Conservation (phyloP, 2,329 filamentous ascomycete genomes). For the Fonsecaea pugnacius region DNA sequence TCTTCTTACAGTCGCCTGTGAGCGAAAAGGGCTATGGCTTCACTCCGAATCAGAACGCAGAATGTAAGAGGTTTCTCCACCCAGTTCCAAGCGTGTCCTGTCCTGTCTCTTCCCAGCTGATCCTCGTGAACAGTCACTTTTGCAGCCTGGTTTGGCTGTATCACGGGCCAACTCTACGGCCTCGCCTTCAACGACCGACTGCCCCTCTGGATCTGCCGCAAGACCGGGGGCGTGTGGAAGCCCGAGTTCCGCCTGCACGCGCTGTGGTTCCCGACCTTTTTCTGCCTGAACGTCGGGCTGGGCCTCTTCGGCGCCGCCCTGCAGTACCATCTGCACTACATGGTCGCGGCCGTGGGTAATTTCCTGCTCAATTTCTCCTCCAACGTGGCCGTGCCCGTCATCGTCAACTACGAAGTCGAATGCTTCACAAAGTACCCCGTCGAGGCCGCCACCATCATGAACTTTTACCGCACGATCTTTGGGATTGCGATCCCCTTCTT, state of each 20-base stretch:
- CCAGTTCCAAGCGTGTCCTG: neutral
- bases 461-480: slow-evolving; percentile 44
- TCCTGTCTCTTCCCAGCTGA: slow-evolving; percentile 1
- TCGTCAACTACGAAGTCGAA: slow-evolving; percentile 42
- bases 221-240: slow-evolving; percentile 42
- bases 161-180: slow-evolving; percentile 45
- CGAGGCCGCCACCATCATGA: slow-evolving; percentile 45
- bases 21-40: slow-evolving; percentile 51
- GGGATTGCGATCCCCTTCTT: slow-evolving; percentile 49
- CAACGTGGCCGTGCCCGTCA: slow-evolving; percentile 41
- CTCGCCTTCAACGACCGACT: slow-evolving; percentile 44
- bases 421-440: slow-evolving; percentile 45
- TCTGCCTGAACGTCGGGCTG: slow-evolving; percentile 42
- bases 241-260: slow-evolving; percentile 44
- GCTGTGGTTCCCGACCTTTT: slow-evolving; percentile 39
- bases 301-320: slow-evolving; percentile 47
- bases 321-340: slow-evolving; percentile 49
- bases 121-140: slow-evolving; percentile 41
- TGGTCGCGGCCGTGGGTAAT: slow-evolving; percentile 47
- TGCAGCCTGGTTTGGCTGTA: slow-evolving; percentile 48
- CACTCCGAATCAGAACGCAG: slow-evolving; percentile 46
- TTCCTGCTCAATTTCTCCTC: slow-evolving; percentile 49
- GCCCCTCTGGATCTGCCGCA: slow-evolving; percentile 44
- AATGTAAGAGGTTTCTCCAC: slow-evolving; percentile 28
- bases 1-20: slow-evolving; percentile 48